Base-by-base conservation (phyloP, 345 rosid species). In the Conringia planisiliqua region DNA sequence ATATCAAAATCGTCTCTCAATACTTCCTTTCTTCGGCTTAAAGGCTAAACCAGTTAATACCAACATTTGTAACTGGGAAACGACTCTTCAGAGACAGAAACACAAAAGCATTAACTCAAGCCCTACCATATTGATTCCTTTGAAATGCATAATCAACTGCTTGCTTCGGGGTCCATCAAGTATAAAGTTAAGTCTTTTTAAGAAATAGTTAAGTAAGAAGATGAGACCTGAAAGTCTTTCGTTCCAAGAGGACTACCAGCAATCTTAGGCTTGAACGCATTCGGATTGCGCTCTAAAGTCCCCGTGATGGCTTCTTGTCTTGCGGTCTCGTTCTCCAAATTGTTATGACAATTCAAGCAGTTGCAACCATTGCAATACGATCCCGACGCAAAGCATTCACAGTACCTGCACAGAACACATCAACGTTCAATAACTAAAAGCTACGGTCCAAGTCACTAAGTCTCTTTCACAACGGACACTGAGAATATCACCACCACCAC, bases 331-430 rank as follows among this genome's bases (percentile, higher is more conserved):
- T 88, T 77, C 60, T 86, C 96, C 70, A 75, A 82, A 72, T 93
- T 89, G 81, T 93, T 91, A 10, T 80, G 83, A 72, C 98, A 93
- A 72, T 87, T 86, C 66, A 68, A 5, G 76, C 98, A 93, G 57
- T 93, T 87, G 82, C 98, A 89, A 59, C 92, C 97, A 30, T 88
- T 85, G 55, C 94, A 91, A 72, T 86, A 77, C 39, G 81, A 72
- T 38, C 97, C 94, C 14, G 90, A 80, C 42, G 96, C 85, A 83
- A 91, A 93, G 85, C 97, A 93, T 77, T 91, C 96, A 36, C 98
- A 91, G 73, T 91, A 91, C 90, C 98, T 93, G 40, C 71, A 64
- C 44, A 70, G 0, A 39, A 22, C 7, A 71, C 11, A 42, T 10
- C 20, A 10, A 26, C 47, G 4, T 50, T 17, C 20, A 68, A 51